These are phyloP conservation scores for Exsudoporus frostii DNA, from an alignment of 768 basidiomycete species.

Conservation along the genomic window DNA sequence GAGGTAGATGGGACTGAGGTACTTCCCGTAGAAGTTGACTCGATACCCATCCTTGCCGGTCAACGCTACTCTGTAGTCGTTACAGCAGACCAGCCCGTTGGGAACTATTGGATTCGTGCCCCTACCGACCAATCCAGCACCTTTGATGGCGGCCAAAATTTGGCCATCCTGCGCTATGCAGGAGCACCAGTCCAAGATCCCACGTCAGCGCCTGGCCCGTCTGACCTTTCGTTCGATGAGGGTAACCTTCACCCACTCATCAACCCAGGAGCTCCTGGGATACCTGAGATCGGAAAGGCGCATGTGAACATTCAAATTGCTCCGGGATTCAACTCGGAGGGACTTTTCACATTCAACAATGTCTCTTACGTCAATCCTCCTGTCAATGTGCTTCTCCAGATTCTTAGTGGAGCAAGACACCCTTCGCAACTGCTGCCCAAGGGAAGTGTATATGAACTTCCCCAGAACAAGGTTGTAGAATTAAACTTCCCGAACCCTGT, in stretches of 20 bases:
- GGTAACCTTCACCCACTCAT: constrained; percentile 37
- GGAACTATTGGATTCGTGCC: constrained; percentile 58
- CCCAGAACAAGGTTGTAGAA: constrained; percentile 44
- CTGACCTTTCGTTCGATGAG: constrained; percentile 36
- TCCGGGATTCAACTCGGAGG: neutral
- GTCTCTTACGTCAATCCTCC: constrained; percentile 37
- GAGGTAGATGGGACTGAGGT: constrained; percentile 49
- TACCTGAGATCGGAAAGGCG: constrained; percentile 36
- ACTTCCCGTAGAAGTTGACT: constrained; percentile 41
- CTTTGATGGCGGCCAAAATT: constrained; percentile 39
- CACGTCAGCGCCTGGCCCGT: constrained; percentile 27
- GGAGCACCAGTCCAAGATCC: constrained; percentile 48
- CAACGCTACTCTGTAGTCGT: constrained; percentile 48
- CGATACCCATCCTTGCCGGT: constrained; percentile 30
- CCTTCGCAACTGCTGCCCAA: constrained; percentile 49
- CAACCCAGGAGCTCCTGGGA: constrained; percentile 38
- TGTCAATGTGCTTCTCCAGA: constrained; percentile 55
- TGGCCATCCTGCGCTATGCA: constrained; percentile 50
- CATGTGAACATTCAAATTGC: constrained; percentile 35
- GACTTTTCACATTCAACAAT: constrained; percentile 25
- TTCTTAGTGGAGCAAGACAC: constrained; percentile 49
- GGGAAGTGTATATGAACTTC: constrained; percentile 47
- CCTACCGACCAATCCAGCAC: constrained; percentile 30
- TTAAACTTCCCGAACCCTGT: constrained; percentile 39
- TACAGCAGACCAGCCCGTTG: constrained; percentile 42